Base-by-base conservation (phyloP, 441 rosid species). In the Sinapis alba region DNA sequence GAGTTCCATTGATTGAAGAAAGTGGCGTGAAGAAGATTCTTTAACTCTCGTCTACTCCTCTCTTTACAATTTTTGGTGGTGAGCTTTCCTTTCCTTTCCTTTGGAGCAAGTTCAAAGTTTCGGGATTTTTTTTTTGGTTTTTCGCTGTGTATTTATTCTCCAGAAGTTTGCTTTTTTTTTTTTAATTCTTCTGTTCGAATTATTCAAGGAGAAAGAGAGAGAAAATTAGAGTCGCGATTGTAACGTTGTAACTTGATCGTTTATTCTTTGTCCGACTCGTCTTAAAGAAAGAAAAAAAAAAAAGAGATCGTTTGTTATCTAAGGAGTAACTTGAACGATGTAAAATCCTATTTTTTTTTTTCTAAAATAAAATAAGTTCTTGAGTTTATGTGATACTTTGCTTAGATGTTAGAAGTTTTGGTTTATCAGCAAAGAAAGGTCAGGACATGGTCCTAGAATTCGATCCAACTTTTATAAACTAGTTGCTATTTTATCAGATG, bases 61-160 rank as follows among this genome's bases (percentile, higher is more conserved):
- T n/a, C 41, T 63, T 62, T 10, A 3, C 50, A 26, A 32, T 16
- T 67, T 62, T 7, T 28, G 5, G 7, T 65, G 72, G 68, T 63
- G 66, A 54, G 72, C 68, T 71, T 57, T 76, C 51, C 67, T 71
- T 57, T 76, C 51, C 67, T 71, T 32, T 32, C 36, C 36, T 32
- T 68, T 62, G 62, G 74, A 62, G 73, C 70, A 79, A 79, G 61
- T 63, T 77, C 72, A 68, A 77, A 71, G 80, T 21, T 69, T 76
- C 23, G 43, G 43, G 3, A 10, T 36, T 36, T 56, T 56, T 21
- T 6, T 12, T 43, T 28, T 24, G 11, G 36, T 7, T 36, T 72
- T 30, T 45, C 12, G 3, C 34, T 75, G 64, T 68, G 69, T 76
- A 70, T 76, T 76, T 76, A 69, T 76, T 63, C 71, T 76, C 30